Base-by-base conservation (phyloP, 192 early-diverging fungal genomes). In the Funneliformis mosseae region DNA sequence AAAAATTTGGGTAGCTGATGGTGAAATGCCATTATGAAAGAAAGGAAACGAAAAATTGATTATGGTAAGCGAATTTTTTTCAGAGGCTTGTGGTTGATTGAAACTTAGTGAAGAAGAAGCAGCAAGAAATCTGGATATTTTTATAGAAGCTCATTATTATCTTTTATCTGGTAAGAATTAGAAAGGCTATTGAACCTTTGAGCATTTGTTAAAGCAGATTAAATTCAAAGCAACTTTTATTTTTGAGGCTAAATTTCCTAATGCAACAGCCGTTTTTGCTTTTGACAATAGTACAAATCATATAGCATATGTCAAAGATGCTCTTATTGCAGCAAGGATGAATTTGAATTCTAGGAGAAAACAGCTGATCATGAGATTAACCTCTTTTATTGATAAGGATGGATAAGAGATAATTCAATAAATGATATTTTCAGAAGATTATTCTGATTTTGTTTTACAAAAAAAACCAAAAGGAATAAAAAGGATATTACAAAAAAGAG, bases 271-370 rank as follows among this genome's bases (percentile, higher is more conserved):
- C 3, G 3, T 33, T 33, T 33, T 33, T 3, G 3, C 33, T 3
- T 33, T 74, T 48, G 66, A 79, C 38, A 79, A 79, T 67, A 79
- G 66, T 61, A 60, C 41, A 0, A 59, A 59, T 8, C 64, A 79
- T 79, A 5, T 27, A 70, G 78, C 41, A 59, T 79, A 39, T 79
- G 42, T 33, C 18, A 33, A 33, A 33, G 33, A 33, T 33, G 3
- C 33, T 33, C 33, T 33, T 33, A 3, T 33, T 33, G 33, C 41
- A 3, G 0, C 7, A 14, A 79, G 69, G 28, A 79, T 79, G 42
- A 79, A 79, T 70, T 16, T 79, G 23, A 23, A 25, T 18, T 27
- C 66, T 46, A 27, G 63, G 8, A 42, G 45, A 59, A 79, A 79
- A 3, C 3, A 33, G 3, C 3, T 33, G 33, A 33, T 33, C 33